Conservation (phyloP, 192 early-diverging fungal genomes). For the Thamnidium elegans region DNA sequence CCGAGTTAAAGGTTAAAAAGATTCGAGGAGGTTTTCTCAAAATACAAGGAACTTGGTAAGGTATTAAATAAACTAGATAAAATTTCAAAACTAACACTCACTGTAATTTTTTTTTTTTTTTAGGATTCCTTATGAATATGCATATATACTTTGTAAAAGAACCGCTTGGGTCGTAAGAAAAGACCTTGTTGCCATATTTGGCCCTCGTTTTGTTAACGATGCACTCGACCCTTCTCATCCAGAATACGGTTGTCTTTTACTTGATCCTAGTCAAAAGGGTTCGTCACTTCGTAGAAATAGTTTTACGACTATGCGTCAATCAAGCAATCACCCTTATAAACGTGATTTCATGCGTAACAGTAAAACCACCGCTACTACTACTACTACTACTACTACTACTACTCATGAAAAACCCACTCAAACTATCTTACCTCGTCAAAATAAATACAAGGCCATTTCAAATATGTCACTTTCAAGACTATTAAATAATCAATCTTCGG, state of each 20-base stretch:
- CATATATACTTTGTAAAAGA: slow-evolving; percentile 37
- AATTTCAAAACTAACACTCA: not conserved
- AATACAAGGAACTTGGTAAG: slow-evolving; percentile 58
- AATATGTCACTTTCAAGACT: slow-evolving; percentile 27
- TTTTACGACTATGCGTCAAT: slow-evolving; percentile 27
- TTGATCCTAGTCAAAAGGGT: slow-evolving; percentile 24
- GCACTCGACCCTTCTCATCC: slow-evolving; percentile 31
- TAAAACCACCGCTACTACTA: not conserved
- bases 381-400: too few species aligned
- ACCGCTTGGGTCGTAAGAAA: slow-evolving; percentile 40
- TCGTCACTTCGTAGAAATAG: not conserved
- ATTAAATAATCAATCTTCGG: slow-evolving; percentile 16
- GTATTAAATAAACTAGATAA: not conserved
- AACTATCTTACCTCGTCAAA: not conserved
- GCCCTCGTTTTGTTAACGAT: slow-evolving; percentile 33
- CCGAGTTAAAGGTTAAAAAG: slow-evolving; percentile 56
- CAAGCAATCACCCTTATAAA: slow-evolving; percentile 10
- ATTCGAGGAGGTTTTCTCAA: slow-evolving; percentile 60
- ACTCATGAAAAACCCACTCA: not conserved
- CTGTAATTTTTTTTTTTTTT: not conserved
- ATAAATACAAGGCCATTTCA: slow-evolving; percentile 4
- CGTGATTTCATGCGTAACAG: slow-evolving; percentile 22
- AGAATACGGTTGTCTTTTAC: slow-evolving; percentile 31
- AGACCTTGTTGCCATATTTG: slow-evolving; percentile 42
- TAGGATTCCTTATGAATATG: slow-evolving; percentile 41